Evolutionary conservation across 805 yeast genomes (phyloP), one percentile per base, ranked within the genome.

Genomic region (Kockiozyma suomiensis): DNA sequence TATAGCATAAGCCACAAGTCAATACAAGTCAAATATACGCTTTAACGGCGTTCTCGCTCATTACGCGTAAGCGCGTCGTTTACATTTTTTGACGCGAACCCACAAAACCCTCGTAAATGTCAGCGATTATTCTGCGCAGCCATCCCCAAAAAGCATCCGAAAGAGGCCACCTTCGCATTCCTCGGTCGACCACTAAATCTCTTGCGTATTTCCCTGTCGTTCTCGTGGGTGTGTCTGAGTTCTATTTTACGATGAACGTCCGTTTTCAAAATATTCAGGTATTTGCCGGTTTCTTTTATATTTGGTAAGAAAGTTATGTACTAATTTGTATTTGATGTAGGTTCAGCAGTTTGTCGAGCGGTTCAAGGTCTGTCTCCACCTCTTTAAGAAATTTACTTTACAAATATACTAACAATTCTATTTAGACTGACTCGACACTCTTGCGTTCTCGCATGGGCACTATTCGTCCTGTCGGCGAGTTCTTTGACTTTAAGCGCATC

Each of bases 391-490:
- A 33, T 28, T 6, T 19, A 2, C 15, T 33, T 10, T 23, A 12
- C n/a, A 23, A 8, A 2, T 28, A 13, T 37, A 38, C 8, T 15
- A 19, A n/a, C 12, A 13, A 4, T 26, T 12, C 23, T 48, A 4
- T 12, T 8, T 32, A 62, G 64, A 52, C 61, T 48, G 66, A 62
- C 50, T 62, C 66, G 40, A 49, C 61, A 5, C 41, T 62, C 25
- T 56, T 62, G 25, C 58, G 59, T 33, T 50, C 49, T 3, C 41
- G 52, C 3, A 62, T 62, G 21, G 66, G 66, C 30, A 37, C 56
- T 6, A 52, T 94, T 62, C 86, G 88, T 71, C 90, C 97, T 38
- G 92, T 96, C 43, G 94, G 87, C 74, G 99, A 94, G 73, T 94
- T 94, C 73, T 90, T 94, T 71, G 97, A 94, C 73, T 76, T 88